Evolutionary conservation across 2,329 filamentous ascomycete species (phyloP).

Genomic region (Penicillium polonicum): DNA sequence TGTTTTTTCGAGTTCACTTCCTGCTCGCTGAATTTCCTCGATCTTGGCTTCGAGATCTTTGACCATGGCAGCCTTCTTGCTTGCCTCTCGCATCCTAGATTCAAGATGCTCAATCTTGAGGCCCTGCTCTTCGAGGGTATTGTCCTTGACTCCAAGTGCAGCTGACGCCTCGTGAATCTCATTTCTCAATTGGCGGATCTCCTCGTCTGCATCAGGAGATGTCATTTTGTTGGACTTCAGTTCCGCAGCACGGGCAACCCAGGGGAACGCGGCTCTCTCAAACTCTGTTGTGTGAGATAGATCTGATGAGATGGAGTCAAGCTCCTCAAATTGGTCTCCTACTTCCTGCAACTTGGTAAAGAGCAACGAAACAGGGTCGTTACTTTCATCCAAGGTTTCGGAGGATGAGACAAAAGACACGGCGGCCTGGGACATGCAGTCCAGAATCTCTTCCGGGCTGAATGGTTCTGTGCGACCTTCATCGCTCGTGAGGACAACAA

Average conservation of each 20-base stretch:
- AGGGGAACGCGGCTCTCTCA: slow-evolving; percentile 72
- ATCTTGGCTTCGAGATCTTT: slow-evolving; percentile 46
- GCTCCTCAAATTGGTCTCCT: slow-evolving; percentile 64
- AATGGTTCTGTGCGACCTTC: slow-evolving; percentile 69
- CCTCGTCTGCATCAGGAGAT: slow-evolving; percentile 79
- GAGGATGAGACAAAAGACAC: slow-evolving; percentile 27
- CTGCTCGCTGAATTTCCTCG: slow-evolving; percentile 39
- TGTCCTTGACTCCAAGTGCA: slow-evolving; percentile 70
- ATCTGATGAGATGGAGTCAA: slow-evolving; percentile 68
- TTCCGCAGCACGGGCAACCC: slow-evolving; percentile 77
- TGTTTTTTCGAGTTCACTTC: slow-evolving; percentile 32
- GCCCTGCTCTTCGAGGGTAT: slow-evolving; percentile 78
- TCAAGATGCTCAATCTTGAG: slow-evolving; percentile 93
- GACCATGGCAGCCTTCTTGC: slow-evolving; percentile 64
- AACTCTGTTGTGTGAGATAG: slow-evolving; percentile 75
- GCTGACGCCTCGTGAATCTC: slow-evolving; percentile 76
- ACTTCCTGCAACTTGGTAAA: slow-evolving; percentile 65
- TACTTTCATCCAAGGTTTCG: slow-evolving; percentile 28
- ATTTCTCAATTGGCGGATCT: slow-evolving; percentile 75
- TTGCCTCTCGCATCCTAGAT: slow-evolving; percentile 79
- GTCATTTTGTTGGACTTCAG: slow-evolving; percentile 78
- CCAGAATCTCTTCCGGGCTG: slow-evolving; percentile 65
- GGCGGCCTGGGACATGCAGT: slow-evolving; percentile 50
- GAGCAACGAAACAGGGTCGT: slow-evolving; percentile 68
- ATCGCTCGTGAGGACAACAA: slow-evolving; percentile 67